Conservation (phyloP, 129 eudicot genomes). For the Glebionis coronaria region DNA sequence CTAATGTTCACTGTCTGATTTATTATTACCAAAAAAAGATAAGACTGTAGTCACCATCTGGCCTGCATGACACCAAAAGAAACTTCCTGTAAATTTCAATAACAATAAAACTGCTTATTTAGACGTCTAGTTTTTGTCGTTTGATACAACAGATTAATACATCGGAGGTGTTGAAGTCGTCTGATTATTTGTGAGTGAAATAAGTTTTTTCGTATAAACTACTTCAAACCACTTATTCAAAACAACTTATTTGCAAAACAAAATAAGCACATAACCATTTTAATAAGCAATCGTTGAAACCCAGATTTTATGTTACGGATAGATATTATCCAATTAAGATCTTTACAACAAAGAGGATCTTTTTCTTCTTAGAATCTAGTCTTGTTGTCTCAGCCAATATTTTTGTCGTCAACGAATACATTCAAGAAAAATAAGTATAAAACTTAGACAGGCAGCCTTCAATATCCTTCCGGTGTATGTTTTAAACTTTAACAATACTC, state of each 20-base stretch:
- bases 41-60: slow-evolving; percentile 21
- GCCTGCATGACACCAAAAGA: slow-evolving; percentile 16
- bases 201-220: too few species aligned
- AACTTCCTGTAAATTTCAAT: slow-evolving; percentile 5
- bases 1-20: slow-evolving; percentile 17
- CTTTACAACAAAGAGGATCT: slow-evolving; percentile 32
- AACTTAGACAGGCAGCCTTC: neutral
- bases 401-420: slow-evolving; percentile 11
- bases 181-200: too few species aligned
- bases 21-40: slow-evolving; percentile 15
- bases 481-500: neutral
- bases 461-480: slow-evolving; percentile 21
- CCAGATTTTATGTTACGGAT: slow-evolving; percentile 1
- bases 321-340: slow-evolving; percentile 23
- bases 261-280: too few species aligned
- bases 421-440: slow-evolving; percentile 24
- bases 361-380: neutral
- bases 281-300: neutral
- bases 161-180: too few species aligned
- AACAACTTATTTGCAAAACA: too few species aligned
- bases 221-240: too few species aligned
- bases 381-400: slow-evolving; percentile 12
- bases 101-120: neutral
- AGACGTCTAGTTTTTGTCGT: neutral
- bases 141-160: neutral